Evolutionary conservation across 1,284 basidiomycete species (phyloP), one percentile per base, ranked within the genome.

Genomic region (Macrocystidia cucumis): DNA sequence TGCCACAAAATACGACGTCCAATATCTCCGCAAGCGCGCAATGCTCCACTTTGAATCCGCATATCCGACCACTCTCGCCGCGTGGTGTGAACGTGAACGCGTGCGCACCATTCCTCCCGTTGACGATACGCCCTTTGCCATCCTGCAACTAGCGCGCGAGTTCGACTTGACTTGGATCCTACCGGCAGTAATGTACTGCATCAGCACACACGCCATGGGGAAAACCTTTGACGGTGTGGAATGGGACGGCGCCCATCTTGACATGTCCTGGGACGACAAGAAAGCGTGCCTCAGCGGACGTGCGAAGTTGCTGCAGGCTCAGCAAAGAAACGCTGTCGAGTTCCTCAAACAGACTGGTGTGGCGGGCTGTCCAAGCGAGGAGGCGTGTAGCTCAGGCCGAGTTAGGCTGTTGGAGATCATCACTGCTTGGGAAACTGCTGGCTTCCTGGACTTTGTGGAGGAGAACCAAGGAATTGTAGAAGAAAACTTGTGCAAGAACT

Each of bases 1-100:
- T 33, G 54, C 51, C 34, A 54, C 58, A 17, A 67, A 67, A 47
- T 67, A 67, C 45, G 53, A 62, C 40, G 59, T 63, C 4, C 44
- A 44, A 24, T 55, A 52, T 26, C 59, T 67, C 14, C 56, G 56
- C 9, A 44, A 43, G 4, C 55, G 58, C 22, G 62, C 63, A 3
- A 48, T 65, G 22, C 40, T 44, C 6, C 56, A 62, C 38, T 53
- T 67, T 30, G 34, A 44, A 8, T 49, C 52, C n/a, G 55, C 56
- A 6, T 65, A 62, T 42, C 63, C 63, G 4, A 51, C 46, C 7
- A 50, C 60, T 9, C 52, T 60, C 17, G 29, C 39, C 0, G 49
- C 39, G 1, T 65, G 62, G 57, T 46, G 52, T 19, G 30, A 35
- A 14, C 53, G 63, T 20, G 50, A 58, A 22, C 37, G 34, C 3